Evolutionary conservation across 176 grass and related monocot genomes (phyloP).

Genomic region (Lolium multiflorum): DNA sequence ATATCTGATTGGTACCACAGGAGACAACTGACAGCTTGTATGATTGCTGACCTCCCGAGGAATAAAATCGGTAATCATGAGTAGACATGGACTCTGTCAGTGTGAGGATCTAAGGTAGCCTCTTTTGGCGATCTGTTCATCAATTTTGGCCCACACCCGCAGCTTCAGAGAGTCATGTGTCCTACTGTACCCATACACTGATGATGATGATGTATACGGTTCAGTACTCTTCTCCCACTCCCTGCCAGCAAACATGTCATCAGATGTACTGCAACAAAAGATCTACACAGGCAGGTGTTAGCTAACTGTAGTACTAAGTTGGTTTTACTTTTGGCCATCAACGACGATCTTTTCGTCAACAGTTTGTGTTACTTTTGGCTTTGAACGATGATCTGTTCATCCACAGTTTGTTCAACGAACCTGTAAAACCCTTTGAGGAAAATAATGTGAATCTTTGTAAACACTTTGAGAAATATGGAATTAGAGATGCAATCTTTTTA

Average conservation of each 20-base stretch:
- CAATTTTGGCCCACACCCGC: not conserved
- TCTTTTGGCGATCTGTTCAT: not conserved
- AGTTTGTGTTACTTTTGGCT: not conserved
- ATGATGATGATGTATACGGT: not conserved
- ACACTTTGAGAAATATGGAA: no score
- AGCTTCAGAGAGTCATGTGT: not conserved
- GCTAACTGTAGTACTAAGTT: no score
- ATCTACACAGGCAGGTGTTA: not conserved
- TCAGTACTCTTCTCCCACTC: not conserved
- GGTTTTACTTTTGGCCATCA: not conserved
- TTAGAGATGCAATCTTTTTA: no score
- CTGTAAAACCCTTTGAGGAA: no score
- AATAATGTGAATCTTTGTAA: no score
- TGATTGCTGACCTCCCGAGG: not conserved
- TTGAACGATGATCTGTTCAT: not conserved
- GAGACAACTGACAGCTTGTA: not conserved
- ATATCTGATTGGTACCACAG: not conserved
- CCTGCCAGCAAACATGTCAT: not conserved
- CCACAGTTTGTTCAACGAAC: not conserved
- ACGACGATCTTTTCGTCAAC: not conserved
- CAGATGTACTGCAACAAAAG: not conserved
- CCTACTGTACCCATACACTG: not conserved
- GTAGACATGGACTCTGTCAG: not conserved
- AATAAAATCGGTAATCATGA: constrained; percentile 27
- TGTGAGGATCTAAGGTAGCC: not conserved